Evolutionary conservation across 2,329 filamentous ascomycete genomes (phyloP), one percentile per base, ranked within the genome.

Genomic region (Periconia sp.): DNA sequence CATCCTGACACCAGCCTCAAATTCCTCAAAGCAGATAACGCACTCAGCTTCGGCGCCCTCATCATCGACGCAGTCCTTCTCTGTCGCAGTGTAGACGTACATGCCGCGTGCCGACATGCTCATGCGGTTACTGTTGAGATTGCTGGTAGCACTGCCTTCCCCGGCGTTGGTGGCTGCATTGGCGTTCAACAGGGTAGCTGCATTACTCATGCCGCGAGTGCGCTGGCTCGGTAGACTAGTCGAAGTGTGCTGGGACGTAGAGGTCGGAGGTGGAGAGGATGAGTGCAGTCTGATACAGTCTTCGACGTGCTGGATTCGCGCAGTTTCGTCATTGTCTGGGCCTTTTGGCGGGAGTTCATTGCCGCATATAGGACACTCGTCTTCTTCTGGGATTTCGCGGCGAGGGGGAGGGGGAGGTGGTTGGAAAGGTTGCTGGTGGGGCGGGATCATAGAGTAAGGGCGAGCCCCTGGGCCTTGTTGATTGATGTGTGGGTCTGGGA

Each of bases 341-440:
- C 64, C 70, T 50, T 69, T 72, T 1, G 84, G 81, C 0, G 89
- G 88, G 3, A 92, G 79, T 72, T 91, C 88, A 37, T 79, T 75
- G 64, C 90, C 88, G 63, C 90, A 93, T 43, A 92, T 82, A 0
- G 89, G 89, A 57, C 90, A 93, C 63, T 91, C 87, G 66, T 92
- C 89, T 66, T 92, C 89, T 68, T 92, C 90, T 1, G 70, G 61
- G 13, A 79, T 69, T 49, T 71, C 62, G 19, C 65, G 61, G 18
- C 66, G 52, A 3, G 63, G 66, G 17, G 59, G 52, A 13, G 63
- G 64, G 19, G 63, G 63, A 18, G 60, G 57, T 23, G 57, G 54
- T 10, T 58, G 33, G 15, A 37, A n/a, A 11, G 33, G 6, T 3
- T n/a, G 33, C 54, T 13, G 50, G 23, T 8, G 42, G 11, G 33